Conservation (phyloP, 805 yeast genomes). For the Metschnikowia vanudenii region DNA sequence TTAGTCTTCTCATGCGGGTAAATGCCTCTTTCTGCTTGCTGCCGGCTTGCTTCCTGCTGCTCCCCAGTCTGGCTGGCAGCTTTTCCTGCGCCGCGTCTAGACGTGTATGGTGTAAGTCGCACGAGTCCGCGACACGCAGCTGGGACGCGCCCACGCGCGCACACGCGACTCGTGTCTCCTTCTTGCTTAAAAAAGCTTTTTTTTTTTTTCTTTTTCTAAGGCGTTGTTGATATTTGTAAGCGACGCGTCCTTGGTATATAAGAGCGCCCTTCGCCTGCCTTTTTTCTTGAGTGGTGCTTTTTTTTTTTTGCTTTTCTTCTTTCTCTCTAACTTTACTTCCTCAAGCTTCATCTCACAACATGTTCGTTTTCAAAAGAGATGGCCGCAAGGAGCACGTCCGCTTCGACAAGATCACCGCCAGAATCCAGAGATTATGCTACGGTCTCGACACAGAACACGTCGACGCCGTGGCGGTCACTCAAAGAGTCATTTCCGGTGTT, state of each 20-base stretch:
- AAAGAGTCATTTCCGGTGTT: conserved; percentile 92
- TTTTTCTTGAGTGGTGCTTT: not conserved
- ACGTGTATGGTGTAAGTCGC: too few species aligned
- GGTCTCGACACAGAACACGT: conserved; percentile 90
- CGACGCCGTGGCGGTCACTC: conserved; percentile 94
- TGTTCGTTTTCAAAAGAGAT: conserved; percentile 89
- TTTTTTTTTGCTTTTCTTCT: not conserved
- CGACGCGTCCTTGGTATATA: conserved; percentile 16
- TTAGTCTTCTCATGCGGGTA: too few species aligned
- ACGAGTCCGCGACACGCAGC: too few species aligned
- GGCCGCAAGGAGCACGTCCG: conserved; percentile 94
- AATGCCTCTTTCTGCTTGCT: too few species aligned
- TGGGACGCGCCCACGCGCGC: too few species aligned
- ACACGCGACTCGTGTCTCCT: conserved; percentile 6
- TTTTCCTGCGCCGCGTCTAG: too few species aligned
- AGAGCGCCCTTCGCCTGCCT: conserved; percentile 2
- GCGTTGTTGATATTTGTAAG: conserved; percentile 9
- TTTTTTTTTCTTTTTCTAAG: too few species aligned
- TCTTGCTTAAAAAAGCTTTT: conserved; percentile 4
- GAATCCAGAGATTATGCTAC: conserved; percentile 86
- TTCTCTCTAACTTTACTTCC: not conserved
- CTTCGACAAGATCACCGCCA: conserved; percentile 94
- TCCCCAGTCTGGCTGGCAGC: too few species aligned
- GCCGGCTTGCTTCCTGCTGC: too few species aligned
- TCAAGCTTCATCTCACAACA: conserved; percentile 23